Conservation (phyloP, 2,329 filamentous ascomycete genomes). For the Acephala macrosclerotiorum region DNA sequence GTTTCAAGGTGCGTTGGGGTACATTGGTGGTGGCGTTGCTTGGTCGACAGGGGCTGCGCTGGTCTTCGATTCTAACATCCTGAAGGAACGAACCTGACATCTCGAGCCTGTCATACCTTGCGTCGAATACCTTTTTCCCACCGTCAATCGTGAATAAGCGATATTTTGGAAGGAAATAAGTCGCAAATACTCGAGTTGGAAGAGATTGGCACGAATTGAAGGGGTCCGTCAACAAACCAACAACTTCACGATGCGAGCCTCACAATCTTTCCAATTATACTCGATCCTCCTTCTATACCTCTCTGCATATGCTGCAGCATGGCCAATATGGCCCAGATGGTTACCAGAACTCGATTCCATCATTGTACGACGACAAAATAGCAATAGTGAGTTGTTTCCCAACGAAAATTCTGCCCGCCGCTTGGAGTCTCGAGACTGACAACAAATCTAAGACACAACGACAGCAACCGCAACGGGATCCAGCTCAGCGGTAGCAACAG, state of each 20-base stretch:
- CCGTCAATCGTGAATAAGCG: not conserved
- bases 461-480: conserved; percentile 22
- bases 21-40: conserved; percentile 24
- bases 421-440: conserved; percentile 6
- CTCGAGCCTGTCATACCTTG: not conserved
- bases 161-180: not conserved
- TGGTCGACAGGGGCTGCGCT: conserved; percentile 22
- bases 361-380: conserved; percentile 55
- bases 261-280: conserved; percentile 53
- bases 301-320: conserved; percentile 48
- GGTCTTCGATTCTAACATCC: conserved; percentile 15
- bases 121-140: not conserved
- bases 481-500: conserved; percentile 17
- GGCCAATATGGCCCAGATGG: conserved; percentile 62
- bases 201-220: conserved; percentile 12
- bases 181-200: not conserved
- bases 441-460: conserved; percentile 21
- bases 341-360: conserved; percentile 60
- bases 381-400: conserved; percentile 25
- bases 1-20: conserved; percentile 11
- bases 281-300: conserved; percentile 61
- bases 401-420: conserved; percentile 1
- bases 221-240: conserved; percentile 36
- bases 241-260: conserved; percentile 56
- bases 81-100: conserved; percentile 2